Evolutionary conservation across 148 eudicot species (phyloP), one percentile per base, ranked within the genome.

Genomic region (Silene uniflora): DNA sequence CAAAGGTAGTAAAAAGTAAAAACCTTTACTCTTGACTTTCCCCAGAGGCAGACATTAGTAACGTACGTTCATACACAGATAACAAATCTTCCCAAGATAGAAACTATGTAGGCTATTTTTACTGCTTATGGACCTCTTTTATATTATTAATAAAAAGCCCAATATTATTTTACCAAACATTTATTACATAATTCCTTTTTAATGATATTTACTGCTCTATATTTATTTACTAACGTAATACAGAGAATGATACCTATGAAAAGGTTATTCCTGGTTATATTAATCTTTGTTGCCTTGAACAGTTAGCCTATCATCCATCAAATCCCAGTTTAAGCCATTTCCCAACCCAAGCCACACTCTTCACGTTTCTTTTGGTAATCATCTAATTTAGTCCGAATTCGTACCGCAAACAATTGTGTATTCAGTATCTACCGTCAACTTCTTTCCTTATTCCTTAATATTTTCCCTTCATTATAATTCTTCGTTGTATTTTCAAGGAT

Each of bases 171-270:
- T 7, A 39, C 44, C 10, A 11, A 66, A 13, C 49, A 32, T 66
- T 66, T 66, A 66, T 21, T 66, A 66, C 69, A 61, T 24, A 21
- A 61, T 6, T 39, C 13, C 10, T 22, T 22, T 22, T 61, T 52
- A 11, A 11, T 61, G 4, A 61, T 10, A 24, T 3, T 21, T 24
- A 39, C 44, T 39, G 44, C 44, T 7, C 44, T 39, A 25, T 64
- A 64, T 7, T 64, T 62, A 16, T 7, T 64, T 62, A 16, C 19
- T 29, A 54, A 76, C 65, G 78, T 67, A 67, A 29, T n/a, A 59
- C 9, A 6, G 39, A 58, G 17, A 52, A 21, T 65, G 47, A 55
- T 61, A 76, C 49, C 78, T 58, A 39, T 58, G 54, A 59, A 14
- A 76, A 76, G 59, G 59, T 25, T 22, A 76, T 22, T 59, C 56